Percentiles rank a stretch among this genome's conserved stretches.
Evolutionary conservation across 305 asterid species (phyloP).

Genomic region (Solanum hybrid): DNA sequence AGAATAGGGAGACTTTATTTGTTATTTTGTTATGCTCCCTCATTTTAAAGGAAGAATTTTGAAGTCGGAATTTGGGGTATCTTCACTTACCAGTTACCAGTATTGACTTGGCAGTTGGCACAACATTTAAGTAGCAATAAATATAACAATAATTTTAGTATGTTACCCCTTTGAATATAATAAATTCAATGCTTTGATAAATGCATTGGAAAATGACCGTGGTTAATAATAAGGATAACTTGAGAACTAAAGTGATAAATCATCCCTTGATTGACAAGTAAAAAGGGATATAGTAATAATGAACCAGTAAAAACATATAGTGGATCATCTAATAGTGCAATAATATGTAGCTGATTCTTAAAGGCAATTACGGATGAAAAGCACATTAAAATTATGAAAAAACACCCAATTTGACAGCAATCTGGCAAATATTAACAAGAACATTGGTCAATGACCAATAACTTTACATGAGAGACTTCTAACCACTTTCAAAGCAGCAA

Average conservation of each 20-base stretch:
- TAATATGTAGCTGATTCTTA: not conserved
- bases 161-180: not conserved
- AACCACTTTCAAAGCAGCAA: slow-evolving; percentile 4
- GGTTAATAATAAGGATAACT: not conserved
- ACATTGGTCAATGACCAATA: not conserved
- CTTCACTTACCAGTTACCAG: not conserved
- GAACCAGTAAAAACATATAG: not conserved
- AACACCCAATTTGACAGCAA: not conserved
- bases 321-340: not conserved
- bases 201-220: not conserved
- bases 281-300: not conserved
- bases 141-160: not conserved
- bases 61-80: not conserved
- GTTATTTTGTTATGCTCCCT: not conserved
- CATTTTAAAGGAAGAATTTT: not conserved
- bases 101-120: not conserved
- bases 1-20: not conserved
- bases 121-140: not conserved
- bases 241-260: too few relatives aligned
- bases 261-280: not conserved
- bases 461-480: slow-evolving; percentile 16
- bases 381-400: not conserved
- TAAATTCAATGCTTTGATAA: not conserved
- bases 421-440: slow-evolving; percentile 4
- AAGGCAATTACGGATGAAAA: not conserved